phyloP scores from a whole-genome alignment of 1,284 basidiomycete genomes.

The Rhodotorula sp. region DNA sequence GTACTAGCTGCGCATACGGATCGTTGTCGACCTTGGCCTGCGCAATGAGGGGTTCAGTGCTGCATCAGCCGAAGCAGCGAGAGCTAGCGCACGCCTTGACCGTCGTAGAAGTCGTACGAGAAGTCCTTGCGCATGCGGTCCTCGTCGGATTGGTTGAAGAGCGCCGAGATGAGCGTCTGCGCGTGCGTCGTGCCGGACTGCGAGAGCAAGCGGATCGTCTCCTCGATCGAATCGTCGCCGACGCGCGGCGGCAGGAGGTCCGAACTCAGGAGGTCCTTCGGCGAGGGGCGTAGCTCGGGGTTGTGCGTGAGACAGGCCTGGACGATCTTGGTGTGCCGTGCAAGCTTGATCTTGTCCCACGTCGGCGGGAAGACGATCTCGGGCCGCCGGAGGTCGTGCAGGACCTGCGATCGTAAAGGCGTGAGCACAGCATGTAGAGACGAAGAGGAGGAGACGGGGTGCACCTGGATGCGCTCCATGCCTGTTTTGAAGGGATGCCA shows the following conservation, averaged over 20 bases:
- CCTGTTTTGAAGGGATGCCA: conserved; percentile 44
- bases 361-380: conserved; percentile 43
- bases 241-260: conserved; percentile 45
- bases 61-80: too few relatives aligned
- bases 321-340: conserved; percentile 44
- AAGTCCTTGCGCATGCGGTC: conserved; percentile 44
- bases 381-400: conserved; percentile 42
- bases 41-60: neutral
- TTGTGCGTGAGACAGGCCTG: conserved; percentile 44
- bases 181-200: conserved; percentile 45
- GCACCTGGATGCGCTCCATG: conserved; percentile 45
- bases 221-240: conserved; percentile 46
- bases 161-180: conserved; percentile 41
- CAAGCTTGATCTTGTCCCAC: conserved; percentile 38
- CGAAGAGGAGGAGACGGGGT: neutral
- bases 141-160: conserved; percentile 44
- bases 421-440: too few relatives aligned
- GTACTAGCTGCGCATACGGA: conserved; percentile 41
- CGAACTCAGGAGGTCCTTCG: conserved; percentile 44
- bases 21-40: conserved; percentile 46
- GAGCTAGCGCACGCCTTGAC: conserved; percentile 16
- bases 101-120: conserved; percentile 45
- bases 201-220: conserved; percentile 43
- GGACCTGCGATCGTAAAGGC: conserved; percentile 14
- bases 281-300: conserved; percentile 43